These are phyloP conservation scores for Phytophthora citrophthora DNA, from an alignment of 352 stramenopile species.

Conservation along the genomic window DNA sequence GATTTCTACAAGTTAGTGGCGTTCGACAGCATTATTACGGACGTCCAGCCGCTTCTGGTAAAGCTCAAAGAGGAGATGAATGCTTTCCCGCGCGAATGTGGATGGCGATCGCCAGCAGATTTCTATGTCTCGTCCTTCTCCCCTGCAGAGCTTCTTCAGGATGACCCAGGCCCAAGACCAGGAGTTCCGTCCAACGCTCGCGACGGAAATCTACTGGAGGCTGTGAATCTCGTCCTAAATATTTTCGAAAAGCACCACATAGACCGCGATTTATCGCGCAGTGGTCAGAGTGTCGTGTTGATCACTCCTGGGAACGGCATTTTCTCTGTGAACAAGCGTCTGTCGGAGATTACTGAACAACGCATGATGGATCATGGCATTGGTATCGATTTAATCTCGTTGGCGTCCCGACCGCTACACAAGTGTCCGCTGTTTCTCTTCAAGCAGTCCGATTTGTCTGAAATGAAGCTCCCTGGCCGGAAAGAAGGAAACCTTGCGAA, in stretches of 20 bases:
- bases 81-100: constrained; percentile 69
- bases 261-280: constrained; percentile 95
- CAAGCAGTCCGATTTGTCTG: constrained; percentile 76
- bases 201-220: constrained; percentile 97
- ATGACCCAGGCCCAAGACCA: constrained; percentile 29
- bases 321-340: constrained; percentile 95
- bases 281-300: constrained; percentile 96
- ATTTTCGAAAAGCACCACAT: constrained; percentile 99
- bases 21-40: constrained; percentile 74
- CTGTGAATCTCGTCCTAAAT: constrained; percentile 98
- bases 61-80: constrained; percentile 85
- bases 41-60: constrained; percentile 73
- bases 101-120: constrained; percentile 59
- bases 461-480: constrained; percentile 60
- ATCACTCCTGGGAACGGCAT: constrained; percentile 96
- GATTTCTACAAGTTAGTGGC: constrained; percentile 89
- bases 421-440: constrained; percentile 98
- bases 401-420: constrained; percentile 94
- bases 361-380: constrained; percentile 99
- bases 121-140: constrained; percentile 47
- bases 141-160: constrained; percentile 14
- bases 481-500: constrained; percentile 44
- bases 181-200: constrained; percentile 70
- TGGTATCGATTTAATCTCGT: constrained; percentile 98
- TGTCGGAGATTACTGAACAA: constrained; percentile 98